These are phyloP conservation scores for Paratinospora sagittata DNA, from an alignment of 164 flowering plant species.

Conservation along the genomic window DNA sequence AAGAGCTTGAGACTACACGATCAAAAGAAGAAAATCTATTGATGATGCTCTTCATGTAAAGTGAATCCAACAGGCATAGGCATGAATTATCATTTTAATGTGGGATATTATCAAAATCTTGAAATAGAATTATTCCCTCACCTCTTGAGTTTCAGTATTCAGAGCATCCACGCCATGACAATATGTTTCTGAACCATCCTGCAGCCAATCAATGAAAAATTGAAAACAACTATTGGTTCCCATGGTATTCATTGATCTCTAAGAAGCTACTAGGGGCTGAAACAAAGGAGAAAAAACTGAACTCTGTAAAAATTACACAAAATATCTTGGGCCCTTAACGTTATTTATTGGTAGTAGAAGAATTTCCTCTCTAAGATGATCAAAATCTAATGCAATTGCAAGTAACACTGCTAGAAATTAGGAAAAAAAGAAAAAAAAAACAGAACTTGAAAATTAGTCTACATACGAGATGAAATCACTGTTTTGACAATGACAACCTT, in stretches of 20 bases:
- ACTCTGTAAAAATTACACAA: not conserved
- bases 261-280: not conserved
- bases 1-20: not conserved
- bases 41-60: not conserved
- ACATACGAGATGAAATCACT: not conserved
- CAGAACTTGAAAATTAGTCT: not conserved
- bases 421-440: not conserved
- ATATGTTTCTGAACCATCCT: slow-evolving; percentile 72
- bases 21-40: not conserved
- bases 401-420: not conserved
- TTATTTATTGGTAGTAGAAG: not conserved
- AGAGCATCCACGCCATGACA: slow-evolving; percentile 92
- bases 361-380: not conserved
- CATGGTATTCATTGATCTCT: not conserved
- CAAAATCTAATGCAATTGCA: not conserved
- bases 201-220: slow-evolving; percentile 16
- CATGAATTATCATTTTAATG: not conserved
- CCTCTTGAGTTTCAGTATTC: slow-evolving; percentile 84
- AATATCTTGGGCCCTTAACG: not conserved
- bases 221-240: slow-evolving; percentile 1
- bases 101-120: not conserved
- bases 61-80: not conserved
- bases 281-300: not conserved
- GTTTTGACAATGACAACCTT: not conserved
- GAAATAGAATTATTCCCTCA: slow-evolving; percentile 14